These are phyloP conservation scores for Auricularia auricula-judae DNA, from an alignment of 768 basidiomycete genomes.

Conservation along the genomic window DNA sequence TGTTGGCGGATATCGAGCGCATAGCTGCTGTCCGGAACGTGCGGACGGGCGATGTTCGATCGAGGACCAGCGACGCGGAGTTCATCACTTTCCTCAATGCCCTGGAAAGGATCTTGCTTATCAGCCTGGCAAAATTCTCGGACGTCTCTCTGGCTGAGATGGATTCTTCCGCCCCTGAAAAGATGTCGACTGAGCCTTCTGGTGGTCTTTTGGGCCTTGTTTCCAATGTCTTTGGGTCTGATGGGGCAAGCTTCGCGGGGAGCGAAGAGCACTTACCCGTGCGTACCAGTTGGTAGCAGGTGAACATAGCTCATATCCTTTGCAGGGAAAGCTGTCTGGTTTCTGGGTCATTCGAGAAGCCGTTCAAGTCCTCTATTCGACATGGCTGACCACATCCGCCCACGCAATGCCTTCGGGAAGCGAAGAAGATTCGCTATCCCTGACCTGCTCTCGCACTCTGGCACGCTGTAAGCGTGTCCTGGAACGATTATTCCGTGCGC, in stretches of 20 bases:
- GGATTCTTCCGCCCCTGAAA: conserved; percentile 42
- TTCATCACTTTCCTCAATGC: conserved; percentile 76
- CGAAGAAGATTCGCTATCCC: conserved; percentile 51
- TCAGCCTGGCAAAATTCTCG: conserved; percentile 48
- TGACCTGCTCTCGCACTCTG: conserved; percentile 58
- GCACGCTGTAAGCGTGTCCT: conserved; percentile 65
- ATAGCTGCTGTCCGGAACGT: conserved; percentile 22
- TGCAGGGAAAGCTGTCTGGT: neutral
- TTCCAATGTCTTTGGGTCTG: conserved; percentile 80
- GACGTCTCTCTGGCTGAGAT: conserved; percentile 45
- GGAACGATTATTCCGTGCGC: conserved; percentile 75
- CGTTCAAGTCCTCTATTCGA: conserved; percentile 61
- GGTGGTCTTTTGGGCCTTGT: conserved; percentile 78
- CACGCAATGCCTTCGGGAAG: conserved; percentile 33
- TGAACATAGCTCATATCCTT: neutral
- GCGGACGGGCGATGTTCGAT: conserved; percentile 27
- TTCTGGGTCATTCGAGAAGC: conserved; percentile 54
- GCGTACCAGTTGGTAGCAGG: neutral
- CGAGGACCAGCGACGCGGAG: conserved; percentile 64
- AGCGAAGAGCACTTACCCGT: conserved; percentile 2
- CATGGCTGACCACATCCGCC: conserved; percentile 54
- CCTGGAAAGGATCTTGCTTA: conserved; percentile 67
- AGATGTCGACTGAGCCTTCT: conserved; percentile 35
- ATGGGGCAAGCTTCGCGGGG: conserved; percentile 22
- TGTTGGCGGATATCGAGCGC: conserved; percentile 43